Evolutionary conservation across 1,139 yeast genomes (phyloP), one percentile per base, ranked within the genome.

Genomic region (Suhomyces panamericanus): DNA sequence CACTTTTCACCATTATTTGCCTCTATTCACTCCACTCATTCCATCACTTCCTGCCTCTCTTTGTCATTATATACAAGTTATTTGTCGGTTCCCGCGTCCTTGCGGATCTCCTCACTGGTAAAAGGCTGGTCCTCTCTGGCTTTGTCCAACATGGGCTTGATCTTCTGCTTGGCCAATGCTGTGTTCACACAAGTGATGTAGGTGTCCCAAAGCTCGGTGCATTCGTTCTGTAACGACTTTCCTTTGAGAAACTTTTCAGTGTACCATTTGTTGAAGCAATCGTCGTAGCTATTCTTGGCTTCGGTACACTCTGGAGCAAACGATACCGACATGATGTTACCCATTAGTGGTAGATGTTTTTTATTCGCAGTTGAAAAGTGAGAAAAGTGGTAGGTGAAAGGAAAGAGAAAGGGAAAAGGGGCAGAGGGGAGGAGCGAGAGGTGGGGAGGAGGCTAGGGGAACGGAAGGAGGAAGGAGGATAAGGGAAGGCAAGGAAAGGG

Each of bases 301-400:
- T 83, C 87, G 17, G 96, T 89, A 67, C 99, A 93, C 69, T 93
- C 98, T 17, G 97, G 96, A 35, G 98, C 98, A 74, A 93, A 87
- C 49, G 96, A 89, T 9, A 87, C 85, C 22, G 97, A 90, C 95
- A 91, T 86, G 49, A 75, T 71, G 67, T 83, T 85, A 46, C 93
- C 93, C 93, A 86, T 85, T 32, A 33, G 32, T 34, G 36, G 14
- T 16, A 32, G 32, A 22, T n/a, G 13, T 27, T 27, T 35, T 35
- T 26, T 33, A 33, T 32, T 35, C 43, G 39, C 43, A 16, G 35
- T 26, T 22, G 15, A 20, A 11, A n/a, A 30, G 32, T 13, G 32
- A 3, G 32, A 30, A 13, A 30, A 26, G n/a, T 4, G 29, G n/a
- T 11, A 12, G 29, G n/a, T 11, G n/a, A 6, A 28, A 13, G n/a